Percentiles rank a stretch among this genome's conserved stretches.
These are phyloP conservation scores for Russula earlei DNA, from an alignment of 768 basidiomycete species.

Conservation along the genomic window DNA sequence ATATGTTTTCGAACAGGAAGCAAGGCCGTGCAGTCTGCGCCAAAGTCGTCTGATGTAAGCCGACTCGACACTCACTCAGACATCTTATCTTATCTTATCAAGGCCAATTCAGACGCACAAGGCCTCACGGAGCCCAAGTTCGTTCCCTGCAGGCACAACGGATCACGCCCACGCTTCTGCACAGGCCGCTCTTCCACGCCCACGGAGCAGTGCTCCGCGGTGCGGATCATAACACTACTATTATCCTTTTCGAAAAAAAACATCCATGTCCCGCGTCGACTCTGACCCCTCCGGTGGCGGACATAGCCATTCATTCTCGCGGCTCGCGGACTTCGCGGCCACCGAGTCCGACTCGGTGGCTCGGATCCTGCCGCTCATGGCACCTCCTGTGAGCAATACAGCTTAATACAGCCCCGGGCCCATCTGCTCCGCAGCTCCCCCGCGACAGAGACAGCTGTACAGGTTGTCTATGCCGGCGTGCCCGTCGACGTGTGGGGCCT, in stretches of 20 bases:
- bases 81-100: neutral
- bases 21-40: too few relatives aligned
- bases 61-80: neutral
- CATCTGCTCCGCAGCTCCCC: neutral
- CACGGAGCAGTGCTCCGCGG: constrained; percentile 2
- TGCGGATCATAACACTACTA: neutral
- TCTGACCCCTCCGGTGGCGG: too few relatives aligned
- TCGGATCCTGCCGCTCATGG: neutral
- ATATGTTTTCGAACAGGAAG: constrained; percentile 20
- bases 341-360: too few relatives aligned
- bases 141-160: constrained; percentile 1
- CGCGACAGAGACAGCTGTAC: neutral
- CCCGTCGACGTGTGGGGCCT: constrained; percentile 8
- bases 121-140: neutral
- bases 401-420: neutral
- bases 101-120: neutral
- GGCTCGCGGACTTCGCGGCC: too few relatives aligned
- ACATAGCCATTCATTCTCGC: too few relatives aligned
- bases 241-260: too few relatives aligned
- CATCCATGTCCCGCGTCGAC: too few relatives aligned
- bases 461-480: neutral
- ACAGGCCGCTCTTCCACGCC: constrained; percentile 1
- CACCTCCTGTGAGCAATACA: neutral
- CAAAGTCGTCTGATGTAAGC: constrained; percentile 3
- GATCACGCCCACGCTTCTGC: neutral